Evolutionary conservation across 495 filamentous ascomycete species (phyloP), one percentile per base, ranked within the genome.

Genomic region (Aspergillus indologenus): DNA sequence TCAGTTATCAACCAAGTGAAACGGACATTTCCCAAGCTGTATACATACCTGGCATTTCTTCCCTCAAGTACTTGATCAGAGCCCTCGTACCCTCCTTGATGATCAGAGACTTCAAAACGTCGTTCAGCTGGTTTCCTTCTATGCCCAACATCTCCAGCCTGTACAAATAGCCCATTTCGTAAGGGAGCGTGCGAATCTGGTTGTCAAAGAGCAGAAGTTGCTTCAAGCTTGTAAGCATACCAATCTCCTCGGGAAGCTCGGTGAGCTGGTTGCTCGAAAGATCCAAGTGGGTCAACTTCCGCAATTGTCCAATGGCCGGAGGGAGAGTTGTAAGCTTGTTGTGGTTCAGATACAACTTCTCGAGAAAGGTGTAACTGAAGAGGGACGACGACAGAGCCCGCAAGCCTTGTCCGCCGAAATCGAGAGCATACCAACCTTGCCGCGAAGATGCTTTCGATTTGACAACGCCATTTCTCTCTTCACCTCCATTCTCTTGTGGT

Each of bases 321-420:
- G 93, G 91, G 0, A 99, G 75, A 46, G 76, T 77, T 17, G 85
- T 85, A 42, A 99, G 79, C 67, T 90, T 90, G 79, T 99, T 98
- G 64, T 90, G 88, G 62, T 90, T 91, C 34, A 98, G 84, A 69
- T 94, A 96, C 21, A 99, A 80, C 67, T 91, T 92, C 58, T 88
- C 87, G 53, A 98, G 79, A 70, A 98, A 96, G 18, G 73, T 79
- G 73, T 96, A 98, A 60, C 81, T 76, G 72, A 99, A 99, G 46
- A 99, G 76, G 19, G 87, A 81, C 8, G 83, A 71, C 1, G 92
- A 83, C 18, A 98, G 79, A 43, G 88, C 87, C 62, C 90, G 88
- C 29, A 99, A 74, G 29, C 91, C 92, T 75, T 97, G 95, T 0
- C 92, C 94, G 65, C 92, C 92, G 65, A 97, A 85, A 78, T 99